Conservation (phyloP, 1,284 basidiomycete species). For the Naganishia cerealis region DNA sequence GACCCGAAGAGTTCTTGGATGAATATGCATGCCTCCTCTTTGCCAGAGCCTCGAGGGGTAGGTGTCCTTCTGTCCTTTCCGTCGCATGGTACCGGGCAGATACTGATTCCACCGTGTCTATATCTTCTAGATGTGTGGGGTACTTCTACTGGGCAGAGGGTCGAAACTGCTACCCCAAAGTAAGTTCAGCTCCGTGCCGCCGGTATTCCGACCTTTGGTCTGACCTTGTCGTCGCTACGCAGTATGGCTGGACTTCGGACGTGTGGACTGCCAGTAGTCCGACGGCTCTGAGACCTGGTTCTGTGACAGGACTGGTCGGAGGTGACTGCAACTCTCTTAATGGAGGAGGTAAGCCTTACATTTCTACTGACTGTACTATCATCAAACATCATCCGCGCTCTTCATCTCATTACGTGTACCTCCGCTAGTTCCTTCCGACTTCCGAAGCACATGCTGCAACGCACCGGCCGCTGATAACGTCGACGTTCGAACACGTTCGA, state of each 20-base stretch:
- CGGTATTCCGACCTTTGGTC: neutral
- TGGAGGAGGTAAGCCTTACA: neutral
- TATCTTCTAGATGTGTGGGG: neutral
- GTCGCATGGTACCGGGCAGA: neutral
- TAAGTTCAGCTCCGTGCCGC: neutral
- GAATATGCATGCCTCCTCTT: neutral
- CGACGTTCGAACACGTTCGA: neutral
- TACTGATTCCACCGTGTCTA: neutral
- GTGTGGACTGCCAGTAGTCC: neutral
- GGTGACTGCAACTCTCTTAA: neutral
- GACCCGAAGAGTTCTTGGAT: neutral
- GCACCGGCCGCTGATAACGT: neutral
- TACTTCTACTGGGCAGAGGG: conserved; percentile 3
- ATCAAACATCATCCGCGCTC: neutral
- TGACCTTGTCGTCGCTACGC: neutral
- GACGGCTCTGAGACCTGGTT: neutral
- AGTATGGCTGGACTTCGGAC: neutral
- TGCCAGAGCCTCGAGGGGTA: neutral
- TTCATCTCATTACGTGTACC: neutral
- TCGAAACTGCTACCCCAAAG: conserved; percentile 5
- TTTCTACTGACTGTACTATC: neutral
- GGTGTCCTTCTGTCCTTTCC: neutral
- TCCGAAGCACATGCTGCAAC: conserved; percentile 15
- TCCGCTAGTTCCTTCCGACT: neutral
- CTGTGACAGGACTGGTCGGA: neutral